Evolutionary conservation across 2,329 filamentous ascomycete genomes (phyloP), one percentile per base, ranked within the genome.

Genomic region (Coniochaeta hoffmannii): DNA sequence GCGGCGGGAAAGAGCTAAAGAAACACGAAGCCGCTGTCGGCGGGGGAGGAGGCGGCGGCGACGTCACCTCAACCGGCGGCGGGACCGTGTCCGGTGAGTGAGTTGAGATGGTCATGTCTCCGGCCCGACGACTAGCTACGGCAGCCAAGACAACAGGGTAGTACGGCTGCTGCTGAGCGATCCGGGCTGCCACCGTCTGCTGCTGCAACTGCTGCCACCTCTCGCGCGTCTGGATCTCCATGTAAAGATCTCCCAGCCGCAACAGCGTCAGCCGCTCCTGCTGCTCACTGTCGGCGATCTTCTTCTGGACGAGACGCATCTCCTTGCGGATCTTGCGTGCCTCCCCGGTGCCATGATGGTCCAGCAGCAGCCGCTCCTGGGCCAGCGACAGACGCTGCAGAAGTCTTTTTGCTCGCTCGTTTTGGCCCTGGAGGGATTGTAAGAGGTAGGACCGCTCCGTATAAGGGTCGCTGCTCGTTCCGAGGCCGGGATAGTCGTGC

Each of bases 231-330:
- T 75, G 72, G 14, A 78, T 72, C 64, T 83, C 78, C 15, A 76
- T 65, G 32, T 73, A 69, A 14, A 83, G 60, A 56, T 82, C 78
- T 12, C 72, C 67, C n/a, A 83, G 66, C 2, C 78, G 69, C 15
- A 68, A 56, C 36, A 77, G 64, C 7, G 81, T 72, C 15, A 67
- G 60, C 54, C 68, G 72, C 61, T 83, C 75, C 60, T 81, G 76
- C 53, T 72, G 68, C 2, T 73, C 72, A 0, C 70, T 73, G 44
- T 75, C 69, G n/a, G 67, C 62, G 31, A 83, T 71, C 56, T 72
- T 73, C 53, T 66, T 67, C 50, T 66, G 72, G 11, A 81, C 57
- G 55, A 74, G 68, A 2, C 67, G 65, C 4, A 75, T 62, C 36
- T 76, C 67, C 57, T 78, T 80, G 32, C 69, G 69, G 11, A 72